phyloP scores from a whole-genome alignment of 78 protist genomes.

The Mastigamoeba balamuthi region DNA sequence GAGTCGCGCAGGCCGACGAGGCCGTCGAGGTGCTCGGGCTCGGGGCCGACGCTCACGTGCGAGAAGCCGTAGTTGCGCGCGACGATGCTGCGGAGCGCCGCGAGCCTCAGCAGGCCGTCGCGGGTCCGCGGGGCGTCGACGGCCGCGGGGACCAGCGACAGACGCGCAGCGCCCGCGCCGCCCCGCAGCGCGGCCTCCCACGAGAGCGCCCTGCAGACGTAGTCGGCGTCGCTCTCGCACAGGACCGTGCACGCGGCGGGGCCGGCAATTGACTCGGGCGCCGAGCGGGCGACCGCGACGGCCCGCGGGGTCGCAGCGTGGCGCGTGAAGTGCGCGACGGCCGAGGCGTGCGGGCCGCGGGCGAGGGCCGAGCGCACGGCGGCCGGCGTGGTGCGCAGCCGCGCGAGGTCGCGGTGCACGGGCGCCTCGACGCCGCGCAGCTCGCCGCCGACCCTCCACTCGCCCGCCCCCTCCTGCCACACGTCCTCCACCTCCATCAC shows the following conservation, averaged over 20 bases:
- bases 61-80: too few species aligned
- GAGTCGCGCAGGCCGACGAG: too few species aligned
- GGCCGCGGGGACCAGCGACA: too few species aligned
- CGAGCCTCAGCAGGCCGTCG: too few species aligned
- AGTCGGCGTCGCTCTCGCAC: not conserved
- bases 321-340: not conserved
- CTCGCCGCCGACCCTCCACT: not conserved
- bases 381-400: not conserved
- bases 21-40: too few species aligned
- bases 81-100: too few species aligned
- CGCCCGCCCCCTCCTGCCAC: conserved; percentile 1
- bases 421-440: not conserved
- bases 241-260: not conserved
- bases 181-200: too few species aligned
- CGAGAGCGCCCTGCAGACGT: too few species aligned
- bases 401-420: not conserved
- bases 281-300: not conserved
- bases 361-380: not conserved
- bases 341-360: not conserved
- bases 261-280: not conserved
- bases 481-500: conserved; percentile 1
- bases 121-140: too few species aligned
- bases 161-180: too few species aligned
- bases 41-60: too few species aligned
- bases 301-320: not conserved